Evolutionary conservation across 352 stramenopile species (phyloP).

Genomic region (Vaucheria bursata): DNA sequence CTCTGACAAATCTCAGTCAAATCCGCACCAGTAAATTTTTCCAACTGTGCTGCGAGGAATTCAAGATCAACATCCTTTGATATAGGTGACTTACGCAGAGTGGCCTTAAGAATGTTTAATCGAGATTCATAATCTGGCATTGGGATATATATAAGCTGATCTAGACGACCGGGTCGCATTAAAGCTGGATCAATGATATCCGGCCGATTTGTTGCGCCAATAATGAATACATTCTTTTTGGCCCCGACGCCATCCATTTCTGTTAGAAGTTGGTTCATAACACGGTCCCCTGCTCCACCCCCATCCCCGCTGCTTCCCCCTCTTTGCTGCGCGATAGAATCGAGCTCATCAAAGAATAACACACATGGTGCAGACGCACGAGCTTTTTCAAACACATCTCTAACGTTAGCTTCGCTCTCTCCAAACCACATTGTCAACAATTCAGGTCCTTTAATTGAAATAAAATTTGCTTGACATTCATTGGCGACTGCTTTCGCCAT

Average conservation of each 20-base stretch:
- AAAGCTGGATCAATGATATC: constrained; percentile 95
- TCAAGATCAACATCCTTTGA: constrained; percentile 95
- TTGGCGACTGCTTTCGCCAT: constrained; percentile 99
- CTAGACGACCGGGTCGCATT: constrained; percentile 86
- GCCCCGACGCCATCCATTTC: constrained; percentile 98
- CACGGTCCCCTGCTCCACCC: constrained; percentile 91
- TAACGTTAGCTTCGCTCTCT: constrained; percentile 96
- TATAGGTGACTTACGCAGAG: constrained; percentile 92
- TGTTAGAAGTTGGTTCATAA: constrained; percentile 99
- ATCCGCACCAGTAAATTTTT: constrained; percentile 73
- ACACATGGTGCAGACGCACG: constrained; percentile 91
- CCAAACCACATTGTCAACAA: constrained; percentile 99
- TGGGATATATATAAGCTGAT: constrained; percentile 96
- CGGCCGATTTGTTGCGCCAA: constrained; percentile 76
- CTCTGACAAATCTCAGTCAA: constrained; percentile 98
- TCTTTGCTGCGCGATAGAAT: constrained; percentile 96
- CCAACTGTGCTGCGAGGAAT: constrained; percentile 77
- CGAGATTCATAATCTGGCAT: constrained; percentile 92
- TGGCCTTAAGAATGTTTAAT: constrained; percentile 87
- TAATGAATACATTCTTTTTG: constrained; percentile 99
- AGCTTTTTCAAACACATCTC: constrained; percentile 98
- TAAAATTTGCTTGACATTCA: constrained; percentile 99
- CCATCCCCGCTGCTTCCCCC: constrained; percentile 85
- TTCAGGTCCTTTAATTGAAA: constrained; percentile 98
- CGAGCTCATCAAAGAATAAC: constrained; percentile 99